phyloP scores from a whole-genome alignment of 1,284 basidiomycete genomes.

The Stygiomarasmius scandens region DNA sequence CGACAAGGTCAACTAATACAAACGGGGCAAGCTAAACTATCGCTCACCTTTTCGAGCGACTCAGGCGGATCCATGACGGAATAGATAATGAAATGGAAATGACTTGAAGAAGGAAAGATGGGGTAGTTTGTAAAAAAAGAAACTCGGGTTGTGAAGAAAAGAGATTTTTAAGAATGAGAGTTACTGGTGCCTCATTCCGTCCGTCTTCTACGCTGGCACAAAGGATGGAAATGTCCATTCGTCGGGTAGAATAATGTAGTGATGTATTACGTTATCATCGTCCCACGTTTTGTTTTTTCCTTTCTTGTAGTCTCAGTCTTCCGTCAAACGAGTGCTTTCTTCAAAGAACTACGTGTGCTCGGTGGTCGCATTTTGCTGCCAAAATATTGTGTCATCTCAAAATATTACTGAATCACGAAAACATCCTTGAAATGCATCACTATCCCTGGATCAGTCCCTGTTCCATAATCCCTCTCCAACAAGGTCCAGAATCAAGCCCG shows the following conservation, averaged over 20 bases:
- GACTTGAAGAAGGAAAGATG: too few species aligned
- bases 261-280: not conserved
- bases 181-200: not conserved
- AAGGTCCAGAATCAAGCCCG: too few species aligned
- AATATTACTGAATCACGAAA: too few species aligned
- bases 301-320: too few species aligned
- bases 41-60: slow-evolving; percentile 11
- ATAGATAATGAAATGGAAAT: not conserved
- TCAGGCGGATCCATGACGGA: slow-evolving; percentile 12
- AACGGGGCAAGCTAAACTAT: not conserved
- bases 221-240: not conserved
- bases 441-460: too few species aligned
- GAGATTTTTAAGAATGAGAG: not conserved
- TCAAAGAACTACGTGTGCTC: too few species aligned
- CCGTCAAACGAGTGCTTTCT: too few species aligned
- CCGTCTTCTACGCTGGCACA: not conserved
- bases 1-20: not conserved
- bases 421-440: too few species aligned
- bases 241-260: not conserved
- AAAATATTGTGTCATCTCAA: too few species aligned
- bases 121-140: not conserved
- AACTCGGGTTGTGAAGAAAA: not conserved
- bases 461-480: too few species aligned
- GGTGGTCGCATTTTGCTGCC: too few species aligned
- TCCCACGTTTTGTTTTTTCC: not conserved